Conservation (phyloP, 345 rosid species). For the Citrus sp. region DNA sequence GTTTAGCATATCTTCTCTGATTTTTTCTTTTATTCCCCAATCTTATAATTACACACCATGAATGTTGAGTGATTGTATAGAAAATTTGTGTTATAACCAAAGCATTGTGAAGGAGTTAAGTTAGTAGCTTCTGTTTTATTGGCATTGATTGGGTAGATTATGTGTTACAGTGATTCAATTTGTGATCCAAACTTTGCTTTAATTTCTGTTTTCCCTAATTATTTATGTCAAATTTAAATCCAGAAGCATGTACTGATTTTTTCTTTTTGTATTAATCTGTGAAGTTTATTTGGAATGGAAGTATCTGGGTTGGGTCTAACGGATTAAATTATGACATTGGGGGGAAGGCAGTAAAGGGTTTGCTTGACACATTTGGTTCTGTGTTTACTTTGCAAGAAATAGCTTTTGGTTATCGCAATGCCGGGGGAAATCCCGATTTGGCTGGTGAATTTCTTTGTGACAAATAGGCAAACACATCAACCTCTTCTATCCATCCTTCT, state of each 20-base stretch:
- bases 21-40: background rate
- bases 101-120: background rate
- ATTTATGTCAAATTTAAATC: background rate
- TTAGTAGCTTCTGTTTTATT: background rate
- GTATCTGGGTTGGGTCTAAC: constrained; percentile 16
- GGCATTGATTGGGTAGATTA: background rate
- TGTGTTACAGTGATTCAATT: background rate
- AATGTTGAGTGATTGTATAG: background rate
- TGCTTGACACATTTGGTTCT: background rate
- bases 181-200: background rate
- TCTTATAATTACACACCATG: background rate
- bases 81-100: background rate
- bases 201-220: background rate
- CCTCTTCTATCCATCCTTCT: constrained; percentile 11
- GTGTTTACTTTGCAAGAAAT: constrained; percentile 36
- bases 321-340: constrained; percentile 23
- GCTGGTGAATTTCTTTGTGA: constrained; percentile 39
- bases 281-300: constrained; percentile 35
- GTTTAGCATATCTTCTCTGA: background rate
- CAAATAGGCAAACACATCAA: constrained; percentile 17
- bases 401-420: constrained; percentile 34
- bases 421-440: constrained; percentile 14
- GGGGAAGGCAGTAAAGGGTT: constrained; percentile 31
- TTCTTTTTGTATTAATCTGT: background rate
- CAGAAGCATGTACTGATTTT: background rate